Evolutionary conservation across 164 flowering plant species (phyloP).

Genomic region (Vitis rupestris): DNA sequence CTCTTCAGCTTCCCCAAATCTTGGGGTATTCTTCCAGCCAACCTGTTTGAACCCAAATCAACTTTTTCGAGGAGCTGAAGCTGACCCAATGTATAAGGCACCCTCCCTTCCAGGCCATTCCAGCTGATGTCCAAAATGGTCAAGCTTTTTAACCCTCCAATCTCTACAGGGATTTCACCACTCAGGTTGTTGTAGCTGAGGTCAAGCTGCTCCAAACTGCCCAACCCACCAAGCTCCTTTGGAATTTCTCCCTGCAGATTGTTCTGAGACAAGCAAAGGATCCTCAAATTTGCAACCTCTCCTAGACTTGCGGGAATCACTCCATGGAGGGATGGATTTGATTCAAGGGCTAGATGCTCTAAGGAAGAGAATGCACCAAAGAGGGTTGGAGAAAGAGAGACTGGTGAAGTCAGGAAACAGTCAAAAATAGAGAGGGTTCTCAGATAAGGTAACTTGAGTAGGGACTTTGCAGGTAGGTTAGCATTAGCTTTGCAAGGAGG

Average conservation of each 20-base stretch:
- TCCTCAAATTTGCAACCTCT: slow-evolving; percentile 19
- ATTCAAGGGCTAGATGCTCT: slow-evolving; percentile 38
- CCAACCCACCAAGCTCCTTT: slow-evolving; percentile 28
- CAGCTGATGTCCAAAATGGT: slow-evolving; percentile 47
- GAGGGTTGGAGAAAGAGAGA: slow-evolving; percentile 30
- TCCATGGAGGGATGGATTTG: slow-evolving; percentile 47
- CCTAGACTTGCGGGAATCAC: slow-evolving; percentile 37
- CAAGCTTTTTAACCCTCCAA: slow-evolving; percentile 40
- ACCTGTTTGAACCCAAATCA: slow-evolving; percentile 42
- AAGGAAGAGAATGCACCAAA: slow-evolving; percentile 36
- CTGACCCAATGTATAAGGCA: slow-evolving; percentile 39
- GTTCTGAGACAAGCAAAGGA: slow-evolving; percentile 47
- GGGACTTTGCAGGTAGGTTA: slow-evolving; percentile 27
- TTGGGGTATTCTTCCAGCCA: slow-evolving; percentile 33
- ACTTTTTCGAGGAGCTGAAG: slow-evolving; percentile 41
- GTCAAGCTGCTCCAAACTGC: slow-evolving; percentile 43
- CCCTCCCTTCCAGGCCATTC: slow-evolving; percentile 31
- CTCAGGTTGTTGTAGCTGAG: slow-evolving; percentile 45
- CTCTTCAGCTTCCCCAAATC: slow-evolving; percentile 36
- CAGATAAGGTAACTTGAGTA: slow-evolving; percentile 38
- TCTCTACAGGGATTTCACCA: slow-evolving; percentile 43
- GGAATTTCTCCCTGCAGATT: slow-evolving; percentile 45
- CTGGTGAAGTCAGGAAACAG: slow-evolving; percentile 36
- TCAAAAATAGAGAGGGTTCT: slow-evolving; percentile 46
- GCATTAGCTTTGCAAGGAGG: slow-evolving; percentile 50